Evolutionary conservation across 352 stramenopile genomes (phyloP).

Genomic region (Globisporangium ultimum): DNA sequence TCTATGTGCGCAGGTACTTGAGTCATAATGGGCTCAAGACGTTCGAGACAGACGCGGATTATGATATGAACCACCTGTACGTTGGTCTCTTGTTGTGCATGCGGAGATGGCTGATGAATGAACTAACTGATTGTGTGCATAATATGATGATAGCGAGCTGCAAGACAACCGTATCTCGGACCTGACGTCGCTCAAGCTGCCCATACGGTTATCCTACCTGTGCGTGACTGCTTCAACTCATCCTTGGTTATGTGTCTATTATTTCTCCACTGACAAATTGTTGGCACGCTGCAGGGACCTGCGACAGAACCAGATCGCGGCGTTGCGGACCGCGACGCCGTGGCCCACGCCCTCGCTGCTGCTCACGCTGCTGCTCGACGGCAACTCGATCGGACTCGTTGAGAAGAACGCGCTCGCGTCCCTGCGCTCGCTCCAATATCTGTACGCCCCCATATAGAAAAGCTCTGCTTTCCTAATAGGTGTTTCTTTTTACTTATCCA

Average conservation of each 20-base stretch:
- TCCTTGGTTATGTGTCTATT: background rate
- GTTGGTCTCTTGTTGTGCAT: conserved; percentile 6
- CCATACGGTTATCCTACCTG: conserved; percentile 10
- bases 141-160: conserved; percentile 6
- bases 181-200: conserved; percentile 6
- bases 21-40: conserved; percentile 55
- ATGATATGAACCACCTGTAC: conserved; percentile 54
- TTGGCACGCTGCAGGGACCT: conserved; percentile 21
- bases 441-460: conserved; percentile 29
- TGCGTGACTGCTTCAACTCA: background rate
- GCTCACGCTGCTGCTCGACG: conserved; percentile 58
- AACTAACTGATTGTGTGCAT: background rate
- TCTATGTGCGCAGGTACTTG: conserved; percentile 9
- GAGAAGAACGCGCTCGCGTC: conserved; percentile 32
- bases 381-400: conserved; percentile 39
- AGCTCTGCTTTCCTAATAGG: too few relatives aligned
- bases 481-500: background rate
- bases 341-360: conserved; percentile 45
- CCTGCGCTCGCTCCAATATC: conserved; percentile 44
- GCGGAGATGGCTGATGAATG: background rate
- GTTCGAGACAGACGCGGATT: conserved; percentile 40
- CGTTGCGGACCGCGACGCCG: conserved; percentile 22
- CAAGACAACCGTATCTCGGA: conserved; percentile 9
- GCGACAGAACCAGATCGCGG: conserved; percentile 39
- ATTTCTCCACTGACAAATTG: too few relatives aligned